Evolutionary conservation across 768 basidiomycete genomes (phyloP).

Genomic region (Podaxis sp.): DNA sequence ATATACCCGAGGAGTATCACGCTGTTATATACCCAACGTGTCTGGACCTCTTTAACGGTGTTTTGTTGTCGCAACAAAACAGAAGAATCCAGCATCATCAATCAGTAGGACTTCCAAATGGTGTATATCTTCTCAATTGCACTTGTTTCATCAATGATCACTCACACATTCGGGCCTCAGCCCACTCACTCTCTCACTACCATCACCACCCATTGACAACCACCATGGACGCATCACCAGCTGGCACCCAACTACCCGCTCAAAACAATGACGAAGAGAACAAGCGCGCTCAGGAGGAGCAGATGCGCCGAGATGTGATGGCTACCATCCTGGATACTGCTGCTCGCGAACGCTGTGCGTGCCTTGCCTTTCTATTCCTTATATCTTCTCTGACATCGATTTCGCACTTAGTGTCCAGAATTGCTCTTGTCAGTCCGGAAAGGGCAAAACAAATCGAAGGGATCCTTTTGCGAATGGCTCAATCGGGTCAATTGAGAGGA

Average conservation of each 20-base stretch:
- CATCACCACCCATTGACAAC: slow-evolving; percentile 3
- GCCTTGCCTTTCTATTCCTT: background rate
- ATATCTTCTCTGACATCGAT: slow-evolving; percentile 3
- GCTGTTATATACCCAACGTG: no score
- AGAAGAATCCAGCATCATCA: no score
- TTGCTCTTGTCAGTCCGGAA: slow-evolving; percentile 82
- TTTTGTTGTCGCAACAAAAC: background rate
- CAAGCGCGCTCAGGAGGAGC: slow-evolving; percentile 65
- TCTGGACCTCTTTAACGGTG: no score
- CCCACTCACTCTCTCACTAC: background rate
- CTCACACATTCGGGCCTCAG: background rate
- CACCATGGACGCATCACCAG: slow-evolving; percentile 7
- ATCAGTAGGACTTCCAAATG: no score
- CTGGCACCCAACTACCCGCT: background rate
- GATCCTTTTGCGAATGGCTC: slow-evolving; percentile 79
- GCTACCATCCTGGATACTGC: slow-evolving; percentile 74
- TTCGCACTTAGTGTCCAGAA: slow-evolving; percentile 67
- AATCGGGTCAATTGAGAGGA: slow-evolving; percentile 76
- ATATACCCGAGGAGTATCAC: no score
- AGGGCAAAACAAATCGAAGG: slow-evolving; percentile 79
- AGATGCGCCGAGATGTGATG: slow-evolving; percentile 75
- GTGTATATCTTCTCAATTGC: no score
- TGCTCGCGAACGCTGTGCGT: slow-evolving; percentile 80
- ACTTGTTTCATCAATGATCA: background rate
- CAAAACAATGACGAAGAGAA: slow-evolving; percentile 47